Base-by-base conservation (phyloP, 2,329 filamentous ascomycete species). In the Cladorrhinum sp. region DNA sequence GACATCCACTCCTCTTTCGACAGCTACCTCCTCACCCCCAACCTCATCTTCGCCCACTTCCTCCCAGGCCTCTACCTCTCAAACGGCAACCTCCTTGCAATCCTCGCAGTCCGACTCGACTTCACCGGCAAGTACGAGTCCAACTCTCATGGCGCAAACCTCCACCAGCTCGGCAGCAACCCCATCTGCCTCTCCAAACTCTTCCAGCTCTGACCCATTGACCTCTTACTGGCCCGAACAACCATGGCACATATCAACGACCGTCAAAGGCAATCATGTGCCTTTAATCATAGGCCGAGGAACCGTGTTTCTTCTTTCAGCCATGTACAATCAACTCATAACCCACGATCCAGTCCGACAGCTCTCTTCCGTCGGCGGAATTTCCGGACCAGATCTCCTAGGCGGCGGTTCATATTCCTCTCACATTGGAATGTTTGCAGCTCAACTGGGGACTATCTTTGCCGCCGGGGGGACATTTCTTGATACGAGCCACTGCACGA, bases 401-500 rank as follows among this genome's bases (percentile, higher is more conserved):
- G 55, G 59, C 16, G 12, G 29, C 22, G 32, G 48, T 3, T 55
- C 57, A 16, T 45, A 18, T 18, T 55, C 57, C 12, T 52, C 54
- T 2, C 50, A 64, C 16, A 32, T 66, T 6, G 62, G 58, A 3
- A 18, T 57, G 3, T 32, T 67, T 36, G 25, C 58, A 7, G 65
- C 63, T 6, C 61, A 65, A 8, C 22, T 67, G 2, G 65, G 65
- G 18, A 66, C 60, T 9, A 62, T 60, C 2, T 61, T 68, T 22
- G 48, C 63, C 0, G 59, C 63, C 2, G 65, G 64, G 18, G 61
- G 60, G 12, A 56, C 61, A 1, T 59, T 57, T 25, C 48, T 66
- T 18, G 66, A 68, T 45, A 67, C 65, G 1, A 63, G 59, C 55
- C 67, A 65, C 54, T 68, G 66, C 59, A 50, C 27, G 24, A 18